Conservation (phyloP, 2,329 filamentous ascomycete species). For the Coniochaeta ligniaria region DNA sequence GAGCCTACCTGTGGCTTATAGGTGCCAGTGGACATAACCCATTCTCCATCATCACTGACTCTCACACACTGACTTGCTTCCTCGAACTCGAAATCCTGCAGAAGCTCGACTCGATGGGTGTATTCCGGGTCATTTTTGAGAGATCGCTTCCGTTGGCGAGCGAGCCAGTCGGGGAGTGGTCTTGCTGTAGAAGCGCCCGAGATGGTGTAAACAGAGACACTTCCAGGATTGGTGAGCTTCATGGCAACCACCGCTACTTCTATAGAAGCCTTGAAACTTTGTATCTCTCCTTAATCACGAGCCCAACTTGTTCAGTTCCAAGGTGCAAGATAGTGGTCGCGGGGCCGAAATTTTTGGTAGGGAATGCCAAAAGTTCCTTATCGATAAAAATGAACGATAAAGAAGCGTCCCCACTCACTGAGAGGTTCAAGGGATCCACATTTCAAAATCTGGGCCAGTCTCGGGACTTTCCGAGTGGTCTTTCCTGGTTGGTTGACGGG, state of each 20-base stretch:
- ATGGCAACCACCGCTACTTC: conserved; percentile 33
- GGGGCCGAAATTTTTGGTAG: neutral
- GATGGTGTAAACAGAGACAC: conserved; percentile 61
- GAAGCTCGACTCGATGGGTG: conserved; percentile 84
- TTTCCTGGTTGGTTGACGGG: neutral
- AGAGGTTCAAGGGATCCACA: neutral
- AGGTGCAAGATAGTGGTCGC: neutral
- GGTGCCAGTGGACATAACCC: conserved; percentile 89
- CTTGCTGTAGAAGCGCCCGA: conserved; percentile 83
- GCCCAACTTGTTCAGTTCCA: neutral
- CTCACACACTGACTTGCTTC: conserved; percentile 88
- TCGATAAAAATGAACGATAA: neutral
- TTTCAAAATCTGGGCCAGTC: neutral
- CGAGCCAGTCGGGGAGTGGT: conserved; percentile 91
- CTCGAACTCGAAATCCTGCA: conserved; percentile 78
- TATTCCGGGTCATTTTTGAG: conserved; percentile 91
- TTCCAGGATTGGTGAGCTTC: conserved; percentile 77
- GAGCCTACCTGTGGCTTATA: conserved; percentile 42
- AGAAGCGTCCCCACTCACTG: neutral
- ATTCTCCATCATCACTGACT: conserved; percentile 90
- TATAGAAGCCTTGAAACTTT: neutral
- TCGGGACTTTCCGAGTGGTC: conserved; percentile 1
- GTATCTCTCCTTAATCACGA: neutral
- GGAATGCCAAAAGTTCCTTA: neutral
- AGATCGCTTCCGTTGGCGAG: conserved; percentile 79